These are phyloP conservation scores for Priceomyces melissophilus DNA, from an alignment of 805 yeast species.

Conservation along the genomic window DNA sequence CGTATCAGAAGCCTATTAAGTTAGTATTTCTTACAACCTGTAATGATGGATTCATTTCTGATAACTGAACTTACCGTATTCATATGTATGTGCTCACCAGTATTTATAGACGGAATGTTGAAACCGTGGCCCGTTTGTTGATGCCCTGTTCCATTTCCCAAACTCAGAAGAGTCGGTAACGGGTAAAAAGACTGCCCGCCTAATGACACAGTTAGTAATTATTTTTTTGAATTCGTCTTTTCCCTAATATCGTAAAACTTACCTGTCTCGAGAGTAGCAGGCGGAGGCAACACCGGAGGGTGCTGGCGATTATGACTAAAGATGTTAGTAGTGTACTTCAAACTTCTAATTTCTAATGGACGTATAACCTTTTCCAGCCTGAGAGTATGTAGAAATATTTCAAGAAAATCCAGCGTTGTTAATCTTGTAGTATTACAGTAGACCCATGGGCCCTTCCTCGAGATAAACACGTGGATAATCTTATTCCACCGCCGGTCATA, in stretches of 20 bases:
- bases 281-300: constrained; percentile 61
- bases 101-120: constrained; percentile 46
- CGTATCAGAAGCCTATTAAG: constrained; percentile 13
- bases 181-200: constrained; percentile 48
- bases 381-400: not conserved
- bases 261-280: constrained; percentile 51
- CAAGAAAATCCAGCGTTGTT: not conserved
- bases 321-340: constrained; percentile 19
- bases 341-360: too few relatives aligned
- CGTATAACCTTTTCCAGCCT: not conserved
- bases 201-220: constrained; percentile 19
- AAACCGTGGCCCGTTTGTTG: constrained; percentile 44
- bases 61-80: constrained; percentile 19
- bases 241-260: constrained; percentile 18
- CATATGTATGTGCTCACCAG: constrained; percentile 24
- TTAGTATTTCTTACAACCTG: constrained; percentile 4
- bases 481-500: not conserved
- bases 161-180: constrained; percentile 50
- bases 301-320: constrained; percentile 46
- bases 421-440: constrained; percentile 1
- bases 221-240: not conserved
- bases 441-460: not conserved
- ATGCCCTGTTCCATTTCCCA: constrained; percentile 38
- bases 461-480: not conserved
- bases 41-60: not conserved